phyloP scores from a whole-genome alignment of 106 monocot species.

The Xerophyta viscosa region DNA sequence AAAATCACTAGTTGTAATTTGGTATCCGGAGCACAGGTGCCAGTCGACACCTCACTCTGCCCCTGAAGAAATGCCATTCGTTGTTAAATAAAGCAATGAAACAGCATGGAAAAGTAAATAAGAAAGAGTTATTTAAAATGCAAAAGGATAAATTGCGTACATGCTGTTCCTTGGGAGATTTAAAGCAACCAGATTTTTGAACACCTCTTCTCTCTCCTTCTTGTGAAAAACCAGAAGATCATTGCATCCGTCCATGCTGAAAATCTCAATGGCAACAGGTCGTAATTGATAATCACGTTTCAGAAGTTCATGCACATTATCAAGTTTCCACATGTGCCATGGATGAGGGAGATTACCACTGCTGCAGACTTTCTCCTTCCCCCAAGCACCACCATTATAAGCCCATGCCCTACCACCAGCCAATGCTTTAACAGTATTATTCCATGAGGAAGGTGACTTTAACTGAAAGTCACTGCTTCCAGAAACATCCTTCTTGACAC shows the following conservation, averaged over 20 bases:
- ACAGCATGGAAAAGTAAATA: too few relatives aligned
- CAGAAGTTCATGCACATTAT: slow-evolving; percentile 92
- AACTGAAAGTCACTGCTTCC: slow-evolving; percentile 52
- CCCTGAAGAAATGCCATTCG: too few relatives aligned
- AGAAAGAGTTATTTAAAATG: not conserved
- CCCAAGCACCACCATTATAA: slow-evolving; percentile 99
- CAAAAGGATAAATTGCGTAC: slow-evolving; percentile 37
- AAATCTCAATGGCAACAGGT: slow-evolving; percentile 96
- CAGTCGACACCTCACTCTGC: too few relatives aligned
- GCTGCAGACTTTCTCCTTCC: slow-evolving; percentile 76
- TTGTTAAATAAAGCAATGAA: too few relatives aligned
- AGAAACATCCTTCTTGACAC: slow-evolving; percentile 83
- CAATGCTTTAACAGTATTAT: slow-evolving; percentile 37
- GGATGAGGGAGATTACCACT: slow-evolving; percentile 84
- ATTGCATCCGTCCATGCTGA: slow-evolving; percentile 99
- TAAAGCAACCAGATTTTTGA: slow-evolving; percentile 87
- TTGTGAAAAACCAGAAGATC: slow-evolving; percentile 99
- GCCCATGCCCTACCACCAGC: slow-evolving; percentile 98
- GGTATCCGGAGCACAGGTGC: too few relatives aligned
- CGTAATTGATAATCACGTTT: slow-evolving; percentile 98
- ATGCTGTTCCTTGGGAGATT: slow-evolving; percentile 98
- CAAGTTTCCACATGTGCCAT: slow-evolving; percentile 99
- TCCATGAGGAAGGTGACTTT: slow-evolving; percentile 69
- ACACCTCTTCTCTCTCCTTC: slow-evolving; percentile 96
- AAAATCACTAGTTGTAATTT: too few relatives aligned